Percentiles rank a stretch among this genome's conserved stretches.
Evolutionary conservation across 768 basidiomycete species (phyloP).

Genomic region (Collybia sordida): DNA sequence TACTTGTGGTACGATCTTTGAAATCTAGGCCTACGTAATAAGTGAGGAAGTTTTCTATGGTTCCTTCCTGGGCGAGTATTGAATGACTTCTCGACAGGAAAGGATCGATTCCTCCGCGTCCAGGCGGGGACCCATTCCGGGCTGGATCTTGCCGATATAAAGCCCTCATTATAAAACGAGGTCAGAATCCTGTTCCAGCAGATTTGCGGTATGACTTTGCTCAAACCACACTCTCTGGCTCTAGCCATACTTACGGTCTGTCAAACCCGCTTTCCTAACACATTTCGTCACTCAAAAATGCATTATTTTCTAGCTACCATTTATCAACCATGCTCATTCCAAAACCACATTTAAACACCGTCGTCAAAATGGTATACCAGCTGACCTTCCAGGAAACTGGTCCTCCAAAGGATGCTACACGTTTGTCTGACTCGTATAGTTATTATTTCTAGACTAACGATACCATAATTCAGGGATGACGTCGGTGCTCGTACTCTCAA

Average conservation of each 20-base stretch:
- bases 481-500: slow-evolving; percentile 57
- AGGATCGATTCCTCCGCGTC: slow-evolving; percentile 16
- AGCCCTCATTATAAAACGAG: slow-evolving; percentile 12
- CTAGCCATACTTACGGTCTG: slow-evolving; percentile 40
- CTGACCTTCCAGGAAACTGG: slow-evolving; percentile 54
- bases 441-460: not conserved
- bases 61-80: slow-evolving; percentile 18
- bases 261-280: slow-evolving; percentile 3
- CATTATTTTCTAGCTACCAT: slow-evolving; percentile 18
- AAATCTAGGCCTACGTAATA: slow-evolving; percentile 21
- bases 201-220: slow-evolving; percentile 30
- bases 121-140: slow-evolving; percentile 24
- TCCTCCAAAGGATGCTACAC: slow-evolving; percentile 59
- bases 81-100: slow-evolving; percentile 16
- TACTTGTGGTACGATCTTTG: not conserved
- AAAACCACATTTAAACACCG: slow-evolving; percentile 25
- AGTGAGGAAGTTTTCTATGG: slow-evolving; percentile 13
- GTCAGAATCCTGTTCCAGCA: slow-evolving; percentile 8
- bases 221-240: slow-evolving; percentile 29
- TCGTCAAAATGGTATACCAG: slow-evolving; percentile 37
- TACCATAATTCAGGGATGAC: slow-evolving; percentile 45
- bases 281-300: not conserved
- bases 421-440: slow-evolving; percentile 31
- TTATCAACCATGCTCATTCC: slow-evolving; percentile 24
- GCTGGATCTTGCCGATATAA: slow-evolving; percentile 29